A percentile compares a stretch with the other conserved stretches of the same genome.
phyloP scores from a whole-genome alignment of 1,284 basidiomycete genomes.

The Trametes pubescens region DNA sequence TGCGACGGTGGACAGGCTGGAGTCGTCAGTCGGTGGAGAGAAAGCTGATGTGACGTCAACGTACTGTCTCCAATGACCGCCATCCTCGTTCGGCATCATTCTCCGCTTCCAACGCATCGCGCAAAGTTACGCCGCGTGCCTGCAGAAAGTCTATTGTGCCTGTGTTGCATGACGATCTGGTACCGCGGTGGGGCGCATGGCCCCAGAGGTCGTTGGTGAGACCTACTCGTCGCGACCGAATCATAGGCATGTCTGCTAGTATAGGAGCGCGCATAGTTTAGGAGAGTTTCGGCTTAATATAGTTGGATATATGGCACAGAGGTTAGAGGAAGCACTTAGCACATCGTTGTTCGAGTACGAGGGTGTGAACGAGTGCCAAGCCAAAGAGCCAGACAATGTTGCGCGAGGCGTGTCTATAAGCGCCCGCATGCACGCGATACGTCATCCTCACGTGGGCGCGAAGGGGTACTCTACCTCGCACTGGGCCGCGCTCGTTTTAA shows the following conservation, averaged over 20 bases:
- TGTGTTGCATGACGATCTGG: not conserved
- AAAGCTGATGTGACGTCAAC: slow-evolving; percentile 6
- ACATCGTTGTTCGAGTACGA: no score
- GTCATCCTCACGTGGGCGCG: not conserved
- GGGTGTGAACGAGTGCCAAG: no score
- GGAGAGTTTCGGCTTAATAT: no score
- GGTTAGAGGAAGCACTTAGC: no score
- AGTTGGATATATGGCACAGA: no score
- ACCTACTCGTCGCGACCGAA: no score
- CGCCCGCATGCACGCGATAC: not conserved
- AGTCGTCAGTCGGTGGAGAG: slow-evolving; percentile 2
- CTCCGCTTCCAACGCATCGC: not conserved
- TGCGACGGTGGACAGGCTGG: not conserved
- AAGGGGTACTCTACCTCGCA: no score
- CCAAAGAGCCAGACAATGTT: no score
- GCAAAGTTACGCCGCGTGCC: not conserved
- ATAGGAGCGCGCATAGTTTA: no score
- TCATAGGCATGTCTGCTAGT: no score
- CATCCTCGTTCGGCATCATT: not conserved
- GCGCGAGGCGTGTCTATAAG: no score
- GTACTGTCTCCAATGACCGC: not conserved
- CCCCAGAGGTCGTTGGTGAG: not conserved
- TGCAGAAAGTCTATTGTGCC: not conserved
- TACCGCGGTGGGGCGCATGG: not conserved
- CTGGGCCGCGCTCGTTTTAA: no score